These are phyloP conservation scores for Knoxdaviesia capensis DNA, from an alignment of 2,329 filamentous ascomycete genomes.

Conservation along the genomic window DNA sequence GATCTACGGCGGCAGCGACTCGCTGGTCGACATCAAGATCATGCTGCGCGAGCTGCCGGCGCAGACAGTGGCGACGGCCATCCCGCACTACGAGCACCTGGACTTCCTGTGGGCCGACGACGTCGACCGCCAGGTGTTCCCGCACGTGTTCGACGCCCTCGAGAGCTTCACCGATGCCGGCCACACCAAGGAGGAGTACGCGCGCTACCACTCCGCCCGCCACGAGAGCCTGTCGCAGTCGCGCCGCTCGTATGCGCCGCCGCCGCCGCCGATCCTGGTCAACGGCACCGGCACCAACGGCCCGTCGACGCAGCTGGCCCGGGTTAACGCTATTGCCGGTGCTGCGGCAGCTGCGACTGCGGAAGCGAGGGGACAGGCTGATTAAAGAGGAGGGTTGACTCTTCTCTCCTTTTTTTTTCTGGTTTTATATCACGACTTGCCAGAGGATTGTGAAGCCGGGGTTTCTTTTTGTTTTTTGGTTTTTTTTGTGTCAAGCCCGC, in stretches of 20 bases:
- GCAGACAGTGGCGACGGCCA: conserved; percentile 68
- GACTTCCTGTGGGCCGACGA: conserved; percentile 91
- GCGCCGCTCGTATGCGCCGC: conserved; percentile 1
- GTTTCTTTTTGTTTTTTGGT: too few species aligned
- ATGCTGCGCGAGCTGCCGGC: conserved; percentile 79
- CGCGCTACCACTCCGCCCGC: conserved; percentile 31
- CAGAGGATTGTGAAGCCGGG: too few species aligned
- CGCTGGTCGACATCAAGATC: conserved; percentile 76
- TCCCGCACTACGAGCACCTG: conserved; percentile 87
- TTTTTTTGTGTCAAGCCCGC: too few species aligned
- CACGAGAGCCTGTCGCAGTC: conserved; percentile 20
- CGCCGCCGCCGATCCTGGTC: too few species aligned
- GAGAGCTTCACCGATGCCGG: conserved; percentile 44
- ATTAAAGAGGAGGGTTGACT: not conserved
- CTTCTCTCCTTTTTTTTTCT: not conserved
- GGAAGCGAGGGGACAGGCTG: too few species aligned
- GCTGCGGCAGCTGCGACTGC: too few species aligned
- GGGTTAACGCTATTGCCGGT: too few species aligned
- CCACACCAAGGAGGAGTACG: conserved; percentile 40
- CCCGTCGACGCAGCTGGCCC: too few species aligned
- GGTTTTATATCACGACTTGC: not conserved
- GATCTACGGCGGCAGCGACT: conserved; percentile 85
- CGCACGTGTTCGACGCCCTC: conserved; percentile 76
- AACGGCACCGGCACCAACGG: too few species aligned
- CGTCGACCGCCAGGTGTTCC: conserved; percentile 68